These are phyloP conservation scores for Crithidia bombi DNA, from an alignment of 208 protist species.

Conservation along the genomic window DNA sequence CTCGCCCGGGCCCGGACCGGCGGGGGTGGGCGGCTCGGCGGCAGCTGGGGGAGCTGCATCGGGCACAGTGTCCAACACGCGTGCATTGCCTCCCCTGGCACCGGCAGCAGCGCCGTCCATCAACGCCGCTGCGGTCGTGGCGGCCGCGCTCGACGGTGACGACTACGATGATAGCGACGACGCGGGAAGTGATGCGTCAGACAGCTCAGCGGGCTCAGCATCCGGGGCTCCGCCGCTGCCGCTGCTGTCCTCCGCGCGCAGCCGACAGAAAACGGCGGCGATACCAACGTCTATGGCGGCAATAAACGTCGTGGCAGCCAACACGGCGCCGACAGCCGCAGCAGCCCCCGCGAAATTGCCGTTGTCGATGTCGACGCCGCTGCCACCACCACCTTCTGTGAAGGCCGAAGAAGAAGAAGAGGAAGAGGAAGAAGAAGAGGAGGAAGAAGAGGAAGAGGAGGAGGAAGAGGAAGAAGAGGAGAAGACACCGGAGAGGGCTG, in stretches of 20 bases:
- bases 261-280: slow-evolving; percentile 3
- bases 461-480: slow-evolving; percentile 23
- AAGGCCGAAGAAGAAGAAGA: slow-evolving; percentile 4
- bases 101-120: not conserved
- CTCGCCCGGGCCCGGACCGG: not conserved
- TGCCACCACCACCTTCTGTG: not conserved
- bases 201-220: not conserved
- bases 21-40: not conserved
- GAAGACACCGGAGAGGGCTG: slow-evolving; percentile 7
- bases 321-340: not conserved
- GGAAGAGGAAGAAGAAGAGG: slow-evolving; percentile 18
- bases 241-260: slow-evolving; percentile 15
- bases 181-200: not conserved
- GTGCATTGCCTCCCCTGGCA: not conserved
- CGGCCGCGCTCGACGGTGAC: slow-evolving; percentile 30
- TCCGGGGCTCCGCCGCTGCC: slow-evolving; percentile 13
- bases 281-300: not conserved
- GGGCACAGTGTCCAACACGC: not conserved
- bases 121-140: slow-evolving; percentile 22
- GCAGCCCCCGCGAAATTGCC: not conserved
- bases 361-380: too few relatives aligned
- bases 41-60: not conserved
- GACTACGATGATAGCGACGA: slow-evolving; percentile 1
- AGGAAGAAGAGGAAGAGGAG: slow-evolving; percentile 20
- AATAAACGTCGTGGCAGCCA: not conserved